A percentile compares a stretch with the other conserved stretches of the same genome.
These are phyloP conservation scores for Immersiella caudata DNA, from an alignment of 495 filamentous ascomycete genomes.

Conservation along the genomic window DNA sequence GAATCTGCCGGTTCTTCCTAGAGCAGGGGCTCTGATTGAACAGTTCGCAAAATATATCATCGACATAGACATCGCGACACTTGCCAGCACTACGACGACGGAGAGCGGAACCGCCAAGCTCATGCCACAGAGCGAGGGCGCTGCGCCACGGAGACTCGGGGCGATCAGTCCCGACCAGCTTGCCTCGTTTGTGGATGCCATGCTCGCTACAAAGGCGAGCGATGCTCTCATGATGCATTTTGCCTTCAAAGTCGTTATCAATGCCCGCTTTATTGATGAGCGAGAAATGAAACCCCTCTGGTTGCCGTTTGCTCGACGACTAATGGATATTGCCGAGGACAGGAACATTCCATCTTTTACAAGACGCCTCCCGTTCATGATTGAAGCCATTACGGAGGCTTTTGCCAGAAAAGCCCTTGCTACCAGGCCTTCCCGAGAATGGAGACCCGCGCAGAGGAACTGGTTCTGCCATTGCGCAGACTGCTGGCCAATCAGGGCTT, in stretches of 20 bases:
- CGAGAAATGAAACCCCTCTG: constrained; percentile 23
- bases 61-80: neutral
- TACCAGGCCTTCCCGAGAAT: neutral
- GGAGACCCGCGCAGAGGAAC: neutral
- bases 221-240: constrained; percentile 19
- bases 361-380: constrained; percentile 24
- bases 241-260: constrained; percentile 18
- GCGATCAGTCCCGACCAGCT: constrained; percentile 16
- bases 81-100: neutral
- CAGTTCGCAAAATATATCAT: constrained; percentile 3
- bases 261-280: constrained; percentile 13
- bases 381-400: constrained; percentile 22
- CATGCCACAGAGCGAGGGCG: neutral
- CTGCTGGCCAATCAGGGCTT: neutral
- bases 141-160: neutral
- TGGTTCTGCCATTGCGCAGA: neutral
- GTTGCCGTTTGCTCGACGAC: constrained; percentile 25
- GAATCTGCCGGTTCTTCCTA: neutral
- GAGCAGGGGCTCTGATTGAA: constrained; percentile 4
- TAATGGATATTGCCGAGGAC: constrained; percentile 20
- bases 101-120: neutral
- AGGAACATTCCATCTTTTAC: constrained; percentile 6
- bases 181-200: constrained; percentile 12
- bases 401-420: neutral
- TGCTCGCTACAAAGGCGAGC: constrained; percentile 9